Evolutionary conservation across 2,329 filamentous ascomycete genomes (phyloP), one percentile per base, ranked within the genome.

Genomic region (Paradendryphiella salina): DNA sequence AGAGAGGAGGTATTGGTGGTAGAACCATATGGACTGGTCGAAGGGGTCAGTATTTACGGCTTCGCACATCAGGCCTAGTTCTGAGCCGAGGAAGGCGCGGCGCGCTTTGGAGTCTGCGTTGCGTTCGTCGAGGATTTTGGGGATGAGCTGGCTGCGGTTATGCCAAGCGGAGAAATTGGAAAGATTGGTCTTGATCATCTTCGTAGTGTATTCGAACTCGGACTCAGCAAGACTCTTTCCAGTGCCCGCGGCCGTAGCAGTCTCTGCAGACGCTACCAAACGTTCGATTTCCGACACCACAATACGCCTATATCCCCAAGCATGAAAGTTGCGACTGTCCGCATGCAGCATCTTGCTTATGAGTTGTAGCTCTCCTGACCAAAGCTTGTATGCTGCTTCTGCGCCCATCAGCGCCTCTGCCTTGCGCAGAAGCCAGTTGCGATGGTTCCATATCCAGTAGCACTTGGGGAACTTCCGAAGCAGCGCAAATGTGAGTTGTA

Each of bases 371-470:
- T 99, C 94, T 56, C 87, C 85, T 63, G 87, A 79, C 94, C 94
- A 99, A 41, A 96, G 79, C 32, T 79, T 75, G 17, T 82, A 80
- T 1, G 90, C 84, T 13, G 77, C 68, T 0, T 76, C 50, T 1
- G 74, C 56, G 2, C 84, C 81, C 8, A 96, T 78, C 14, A 85
- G 78, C 10, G 79, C 70, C 38, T 87, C 88, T 28, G 86, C 85
- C 70, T 90, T 83, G 46, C 86, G 78, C 11, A 99, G 79, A 3
- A 93, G 78, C 92, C 94, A 99, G 37, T 87, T 76, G 21, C 94
- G 86, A 74, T 96, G 93, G 63, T 96, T 96, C 94, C 94, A 99
- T 66, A 99, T 93, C 93, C 94, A 97, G 77, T 99, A 99, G 79
- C 94, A 97, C 73, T 99, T 99, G 5, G 94, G 94, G 60, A 85